Base-by-base conservation (phyloP, 2,329 filamentous ascomycete genomes). In the Exophiala alcalophila region DNA sequence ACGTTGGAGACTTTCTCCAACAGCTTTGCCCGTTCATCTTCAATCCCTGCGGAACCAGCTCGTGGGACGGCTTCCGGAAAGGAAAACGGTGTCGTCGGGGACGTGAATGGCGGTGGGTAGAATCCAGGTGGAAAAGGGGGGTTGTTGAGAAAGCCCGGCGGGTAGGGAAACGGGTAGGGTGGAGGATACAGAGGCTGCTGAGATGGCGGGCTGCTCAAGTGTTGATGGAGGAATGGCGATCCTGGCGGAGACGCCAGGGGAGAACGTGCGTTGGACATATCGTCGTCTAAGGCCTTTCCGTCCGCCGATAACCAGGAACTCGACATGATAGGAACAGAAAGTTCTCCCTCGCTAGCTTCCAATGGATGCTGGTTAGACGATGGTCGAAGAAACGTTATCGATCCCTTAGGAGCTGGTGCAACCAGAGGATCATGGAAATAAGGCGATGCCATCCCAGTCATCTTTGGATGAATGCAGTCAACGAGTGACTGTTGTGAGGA, bases 1-100 rank as follows among this genome's bases (percentile, higher is more conserved):
- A 68, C 67, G 33, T 61, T 65, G 49, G 70, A 65, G 28, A 73
- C 68, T 18, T 69, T 63, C 33, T 66, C 49, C 18, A 52, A 28
- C 11, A 52, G 34, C 26, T 20, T 43, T 2, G 37, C 21, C 20
- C 49, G 49, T 36, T 52, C 49, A 21, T 52, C 49, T 27, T 52
- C 45, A 9, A 38, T 25, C 10, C 25, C 42, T n/a, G 34, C 45
- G 14, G 45, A 48, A 15, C 41, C 45, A 15, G 45, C 29, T 32
- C 45, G 40, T 10, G 35, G 30, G 7, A 52, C 31, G 4, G 25
- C 27, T 30, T 47, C 49, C 4, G 40, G 27, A 16, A 35, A 15
- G 11, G 19, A 21, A n/a, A 40, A 37, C 4, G 33, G 33, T 19
- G 20, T 16, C n/a, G 14, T 32, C 9, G 49, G 40, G 18, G 39